Base-by-base conservation (phyloP, 129 eudicot species). In the Cynara cardunculus region DNA sequence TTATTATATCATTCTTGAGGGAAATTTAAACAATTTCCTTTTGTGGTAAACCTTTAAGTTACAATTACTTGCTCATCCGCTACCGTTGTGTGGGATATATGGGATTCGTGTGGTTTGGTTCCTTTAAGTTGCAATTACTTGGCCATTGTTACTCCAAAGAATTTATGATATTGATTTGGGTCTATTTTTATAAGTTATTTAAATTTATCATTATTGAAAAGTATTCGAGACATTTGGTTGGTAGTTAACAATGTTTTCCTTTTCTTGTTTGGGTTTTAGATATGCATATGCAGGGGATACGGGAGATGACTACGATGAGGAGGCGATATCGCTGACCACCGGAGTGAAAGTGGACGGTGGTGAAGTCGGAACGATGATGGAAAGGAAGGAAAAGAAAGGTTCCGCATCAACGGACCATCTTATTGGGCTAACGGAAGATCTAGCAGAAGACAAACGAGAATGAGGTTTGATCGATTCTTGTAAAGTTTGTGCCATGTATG, bases 361-460 rank as follows among this genome's bases (percentile, higher is more conserved):
- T 2, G 86, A 83, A 83, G 82, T 72, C 41, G 74, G 81, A 77
- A 85, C 75, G 49, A 78, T 79, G 86, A 82, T 87, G 80, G 93
- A 87, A 82, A 85, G 89, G 73, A 87, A 90, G 78, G 91, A 90
- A 27, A 87, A 81, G 71, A 86, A 87, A 80, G 89, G 86, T 7
- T 68, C 83, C 53, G 81, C 80, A 7, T 66, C 92, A 27, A 79
- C 87, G 1, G 95, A 90, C 85, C 90, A 79, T 73, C 83, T 76
- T 18, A 78, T 82, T 13, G 90, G 85, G 69, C 74, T 83, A 6
- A 75, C 89, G 21, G 95, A 88, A 67, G 96, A 85, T 31, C 37
- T 87, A 49, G 96, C 89, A 49, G 96, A 91, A 84, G 96, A 87
- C 78, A 91, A 91, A 83, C 85, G 87, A 83, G 96, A 91, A 79